Percentiles rank a stretch among this genome's conserved stretches.
Evolutionary conservation across 768 basidiomycete genomes (phyloP).

Genomic region (Clitopilus hobsonii): DNA sequence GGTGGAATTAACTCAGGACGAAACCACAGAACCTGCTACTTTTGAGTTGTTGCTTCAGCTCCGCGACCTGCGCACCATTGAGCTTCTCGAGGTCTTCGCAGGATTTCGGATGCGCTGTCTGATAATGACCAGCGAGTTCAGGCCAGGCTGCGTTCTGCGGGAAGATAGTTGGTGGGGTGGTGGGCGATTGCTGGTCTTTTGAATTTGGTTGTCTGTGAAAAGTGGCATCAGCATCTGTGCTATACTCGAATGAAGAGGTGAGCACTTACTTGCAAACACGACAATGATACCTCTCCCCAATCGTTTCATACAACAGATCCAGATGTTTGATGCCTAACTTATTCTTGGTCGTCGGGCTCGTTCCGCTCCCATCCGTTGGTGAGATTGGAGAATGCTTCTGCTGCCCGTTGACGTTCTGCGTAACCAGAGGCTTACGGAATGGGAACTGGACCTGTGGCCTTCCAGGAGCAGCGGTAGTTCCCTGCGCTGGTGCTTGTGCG

Average conservation of each 20-base stretch:
- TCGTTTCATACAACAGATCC: slow-evolving; percentile 23
- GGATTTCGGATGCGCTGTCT: slow-evolving; percentile 22
- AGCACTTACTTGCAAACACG: slow-evolving; percentile 24
- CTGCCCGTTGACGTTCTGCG: neutral
- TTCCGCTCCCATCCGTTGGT: neutral
- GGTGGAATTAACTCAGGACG: slow-evolving; percentile 1
- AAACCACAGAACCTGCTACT: slow-evolving; percentile 10
- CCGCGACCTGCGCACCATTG: slow-evolving; percentile 26
- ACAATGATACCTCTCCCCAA: slow-evolving; percentile 18
- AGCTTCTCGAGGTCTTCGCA: slow-evolving; percentile 27
- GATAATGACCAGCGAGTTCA: slow-evolving; percentile 27
- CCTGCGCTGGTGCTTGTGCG: neutral
- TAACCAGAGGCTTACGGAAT: neutral
- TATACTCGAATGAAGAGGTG: neutral
- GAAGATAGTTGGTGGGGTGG: slow-evolving; percentile 14
- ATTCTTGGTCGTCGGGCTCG: slow-evolving; percentile 4
- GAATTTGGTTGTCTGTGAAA: slow-evolving; percentile 4
- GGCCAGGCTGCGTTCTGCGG: slow-evolving; percentile 18
- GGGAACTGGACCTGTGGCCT: neutral
- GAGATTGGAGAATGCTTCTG: neutral
- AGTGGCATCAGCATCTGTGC: neutral
- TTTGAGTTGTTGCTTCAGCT: slow-evolving; percentile 20
- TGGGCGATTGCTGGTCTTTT: slow-evolving; percentile 1
- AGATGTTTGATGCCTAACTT: slow-evolving; percentile 27
- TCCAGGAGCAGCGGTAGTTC: neutral